Base-by-base conservation (phyloP, 768 basidiomycete genomes). In the Calvatia gigantea region DNA sequence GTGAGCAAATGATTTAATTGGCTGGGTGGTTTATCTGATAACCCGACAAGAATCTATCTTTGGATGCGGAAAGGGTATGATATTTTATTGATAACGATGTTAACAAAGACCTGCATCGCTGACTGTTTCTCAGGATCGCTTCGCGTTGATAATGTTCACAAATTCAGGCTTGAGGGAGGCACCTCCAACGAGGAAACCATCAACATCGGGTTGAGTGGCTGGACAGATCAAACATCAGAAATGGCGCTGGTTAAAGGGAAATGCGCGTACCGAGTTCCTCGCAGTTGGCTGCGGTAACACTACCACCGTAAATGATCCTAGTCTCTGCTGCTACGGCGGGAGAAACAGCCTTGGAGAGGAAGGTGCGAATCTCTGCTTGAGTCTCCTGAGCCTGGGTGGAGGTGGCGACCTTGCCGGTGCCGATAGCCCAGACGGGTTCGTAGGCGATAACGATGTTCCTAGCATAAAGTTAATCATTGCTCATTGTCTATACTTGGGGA, bases 91-190 rank as follows among this genome's bases (percentile, higher is more conserved):
- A 38, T 32, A 21, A 12, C 42, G 17, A 42, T 17, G 11, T 21
- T 19, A 14, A 21, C 41, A 4, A 11, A 42, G 7, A 23, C 41
- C 23, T 41, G 17, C 39, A 19, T 42, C n/a, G 19, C 25, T 23
- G 6, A 17, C 9, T 27, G 1, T 42, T 17, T 42, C 6, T 58
- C 32, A 64, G 15, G 48, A 60, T 61, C 65, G 74, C 62, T 70
- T 86, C 33, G 80, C 77, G 64, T 94, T 95, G 79, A 95, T 84
- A 67, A 97, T 96, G 58, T 95, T 77, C 44, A 89, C 84, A 64
- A 98, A 97, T 73, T 98, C 95, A 37, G 95, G 94, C 76, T 98
- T 99, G 73, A 99, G 82, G 14, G 95, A 98, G 31, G 96, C 96
- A 23, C 96, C 95, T 23, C 95, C 96, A 35, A 98, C 96, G 61